A percentile compares a stretch with the other conserved stretches of the same genome.
These are phyloP conservation scores for Ceratocystis colombiana DNA, from an alignment of 2,329 filamentous ascomycete genomes.

Conservation along the genomic window DNA sequence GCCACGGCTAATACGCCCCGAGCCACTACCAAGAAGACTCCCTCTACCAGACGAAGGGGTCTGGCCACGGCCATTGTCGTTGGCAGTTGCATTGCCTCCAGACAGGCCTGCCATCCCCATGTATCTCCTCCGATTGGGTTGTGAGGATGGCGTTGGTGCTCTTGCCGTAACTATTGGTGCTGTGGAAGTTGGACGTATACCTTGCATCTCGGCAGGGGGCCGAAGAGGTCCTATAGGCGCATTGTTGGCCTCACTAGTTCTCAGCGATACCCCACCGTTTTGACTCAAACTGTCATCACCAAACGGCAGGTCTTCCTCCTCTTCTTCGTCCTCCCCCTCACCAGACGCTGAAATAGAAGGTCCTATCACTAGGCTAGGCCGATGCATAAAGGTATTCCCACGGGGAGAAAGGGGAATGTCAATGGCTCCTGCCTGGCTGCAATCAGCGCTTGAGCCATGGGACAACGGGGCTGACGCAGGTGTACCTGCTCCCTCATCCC, in stretches of 20 bases:
- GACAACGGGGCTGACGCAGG: background rate
- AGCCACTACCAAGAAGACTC: constrained; percentile 33
- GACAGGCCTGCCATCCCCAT: constrained; percentile 33
- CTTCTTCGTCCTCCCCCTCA: constrained; percentile 50
- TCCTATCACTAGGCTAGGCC: constrained; percentile 61
- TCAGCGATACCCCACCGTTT: constrained; percentile 38
- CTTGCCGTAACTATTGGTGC: background rate
- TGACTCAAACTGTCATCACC: constrained; percentile 59
- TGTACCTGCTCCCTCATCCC: background rate
- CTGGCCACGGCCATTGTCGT: constrained; percentile 33
- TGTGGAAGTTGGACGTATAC: background rate
- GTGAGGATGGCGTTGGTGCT: constrained; percentile 36
- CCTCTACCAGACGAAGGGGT: constrained; percentile 40
- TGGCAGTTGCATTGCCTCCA: constrained; percentile 22
- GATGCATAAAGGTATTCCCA: constrained; percentile 44
- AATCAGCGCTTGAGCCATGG: constrained; percentile 36
- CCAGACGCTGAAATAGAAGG: constrained; percentile 45
- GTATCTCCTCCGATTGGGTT: constrained; percentile 41
- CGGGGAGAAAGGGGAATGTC: constrained; percentile 65
- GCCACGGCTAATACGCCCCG: constrained; percentile 21
- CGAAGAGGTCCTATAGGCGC: constrained; percentile 9
- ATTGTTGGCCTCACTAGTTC: background rate
- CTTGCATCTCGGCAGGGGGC: constrained; percentile 17
- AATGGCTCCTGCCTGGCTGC: constrained; percentile 49
- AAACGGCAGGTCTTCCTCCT: constrained; percentile 51